These are phyloP conservation scores for Iris pallida DNA, from an alignment of 116 monocot genomes.

Conservation along the genomic window DNA sequence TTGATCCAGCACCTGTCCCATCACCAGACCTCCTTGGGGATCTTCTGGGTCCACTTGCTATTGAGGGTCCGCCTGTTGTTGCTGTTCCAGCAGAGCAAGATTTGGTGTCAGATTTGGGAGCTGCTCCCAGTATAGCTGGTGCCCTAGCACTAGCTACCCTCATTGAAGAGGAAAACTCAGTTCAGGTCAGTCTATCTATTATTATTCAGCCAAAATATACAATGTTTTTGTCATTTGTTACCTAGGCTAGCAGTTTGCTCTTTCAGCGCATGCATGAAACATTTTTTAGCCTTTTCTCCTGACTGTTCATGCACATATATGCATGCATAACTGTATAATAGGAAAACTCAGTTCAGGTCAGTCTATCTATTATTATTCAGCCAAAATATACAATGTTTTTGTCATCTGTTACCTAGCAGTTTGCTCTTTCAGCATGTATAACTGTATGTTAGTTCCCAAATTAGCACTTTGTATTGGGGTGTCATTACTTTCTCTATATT, in stretches of 20 bases:
- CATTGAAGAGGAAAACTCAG: slow-evolving; percentile 58
- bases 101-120: slow-evolving; percentile 27
- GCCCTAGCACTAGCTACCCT: slow-evolving; percentile 72
- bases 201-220: too few species aligned
- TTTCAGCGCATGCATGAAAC: not conserved
- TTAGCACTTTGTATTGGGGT: too few species aligned
- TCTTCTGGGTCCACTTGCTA: slow-evolving; percentile 80
- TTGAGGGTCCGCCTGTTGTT: slow-evolving; percentile 71
- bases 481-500: too few species aligned
- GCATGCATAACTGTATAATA: too few species aligned
- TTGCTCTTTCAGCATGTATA: too few species aligned
- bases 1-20: slow-evolving; percentile 41
- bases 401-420: too few species aligned
- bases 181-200: slow-evolving; percentile 51
- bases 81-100: slow-evolving; percentile 31
- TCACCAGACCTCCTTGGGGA: slow-evolving; percentile 83
- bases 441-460: too few species aligned
- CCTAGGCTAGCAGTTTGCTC: not conserved
- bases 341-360: too few species aligned
- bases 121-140: slow-evolving; percentile 32
- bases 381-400: too few species aligned
- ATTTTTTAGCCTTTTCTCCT: slow-evolving; percentile 3
- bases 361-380: too few species aligned
- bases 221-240: too few species aligned
- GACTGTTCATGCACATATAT: too few species aligned